Conservation (phyloP, 805 yeast species). For the Candida saitoana region DNA sequence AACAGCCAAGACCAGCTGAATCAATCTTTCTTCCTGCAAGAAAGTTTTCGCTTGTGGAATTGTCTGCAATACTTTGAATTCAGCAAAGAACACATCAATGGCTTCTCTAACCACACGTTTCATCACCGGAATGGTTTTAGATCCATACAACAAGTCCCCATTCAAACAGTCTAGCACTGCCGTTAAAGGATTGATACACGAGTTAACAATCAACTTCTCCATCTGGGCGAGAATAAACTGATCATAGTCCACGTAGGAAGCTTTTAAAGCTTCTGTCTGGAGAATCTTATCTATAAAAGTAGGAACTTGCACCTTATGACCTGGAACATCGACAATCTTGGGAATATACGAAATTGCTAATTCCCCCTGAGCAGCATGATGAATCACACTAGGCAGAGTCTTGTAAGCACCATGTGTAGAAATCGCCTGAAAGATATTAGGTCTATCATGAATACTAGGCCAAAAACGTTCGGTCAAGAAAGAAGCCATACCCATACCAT, state of each 20-base stretch:
- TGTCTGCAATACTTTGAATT: conserved; percentile 19
- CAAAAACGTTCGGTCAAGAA: conserved; percentile 49
- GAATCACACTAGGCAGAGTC: conserved; percentile 22
- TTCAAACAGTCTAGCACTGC: conserved; percentile 74
- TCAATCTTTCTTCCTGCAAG: conserved; percentile 31
- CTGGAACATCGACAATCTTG: conserved; percentile 13
- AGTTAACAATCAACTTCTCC: conserved; percentile 73
- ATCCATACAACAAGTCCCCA: conserved; percentile 58
- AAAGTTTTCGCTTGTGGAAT: conserved; percentile 28
- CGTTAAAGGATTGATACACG: conserved; percentile 81
- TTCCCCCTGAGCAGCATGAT: conserved; percentile 72
- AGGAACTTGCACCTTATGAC: conserved; percentile 16
- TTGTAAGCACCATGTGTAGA: conserved; percentile 81
- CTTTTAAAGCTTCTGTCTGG: conserved; percentile 21
- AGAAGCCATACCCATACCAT: conserved; percentile 75
- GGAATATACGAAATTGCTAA: conserved; percentile 60
- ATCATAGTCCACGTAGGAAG: conserved; percentile 30
- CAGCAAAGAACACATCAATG: conserved; percentile 36
- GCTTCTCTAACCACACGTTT: conserved; percentile 43
- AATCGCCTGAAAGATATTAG: conserved; percentile 68
- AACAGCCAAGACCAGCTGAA: conserved; percentile 27
- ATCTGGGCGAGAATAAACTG: conserved; percentile 54
- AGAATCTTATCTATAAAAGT: conserved; percentile 19
- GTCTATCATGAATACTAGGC: conserved; percentile 45
- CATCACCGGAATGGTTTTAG: conserved; percentile 31